Evolutionary conservation across 2,329 filamentous ascomycete genomes (phyloP).

Genomic region (Dryadomyces quercivorus): DNA sequence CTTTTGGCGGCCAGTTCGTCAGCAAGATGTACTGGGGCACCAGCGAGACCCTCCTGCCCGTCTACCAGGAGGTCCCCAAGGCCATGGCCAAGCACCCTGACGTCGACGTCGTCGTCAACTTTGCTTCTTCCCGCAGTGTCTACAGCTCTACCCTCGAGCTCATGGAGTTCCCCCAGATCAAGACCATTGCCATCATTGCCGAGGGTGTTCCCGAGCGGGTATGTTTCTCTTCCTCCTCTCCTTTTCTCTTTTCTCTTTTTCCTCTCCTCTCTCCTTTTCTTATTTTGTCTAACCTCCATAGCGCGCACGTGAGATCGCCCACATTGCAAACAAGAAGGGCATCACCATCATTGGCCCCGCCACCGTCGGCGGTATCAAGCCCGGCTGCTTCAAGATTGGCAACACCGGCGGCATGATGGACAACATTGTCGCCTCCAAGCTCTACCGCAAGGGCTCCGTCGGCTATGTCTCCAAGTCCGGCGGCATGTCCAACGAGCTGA

Average conservation of each 20-base stretch:
- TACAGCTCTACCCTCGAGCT: conserved; percentile 98
- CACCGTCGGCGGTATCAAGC: conserved; percentile 98
- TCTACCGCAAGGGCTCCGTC: conserved; percentile 97
- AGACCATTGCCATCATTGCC: conserved; percentile 97
- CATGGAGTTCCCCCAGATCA: conserved; percentile 94
- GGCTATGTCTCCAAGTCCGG: conserved; percentile 99
- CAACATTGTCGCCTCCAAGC: conserved; percentile 99
- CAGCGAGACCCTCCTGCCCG: conserved; percentile 94
- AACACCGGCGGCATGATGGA: conserved; percentile 99
- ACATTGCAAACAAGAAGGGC: conserved; percentile 95
- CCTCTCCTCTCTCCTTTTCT: neutral
- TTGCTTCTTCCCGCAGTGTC: conserved; percentile 95
- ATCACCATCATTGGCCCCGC: conserved; percentile 98
- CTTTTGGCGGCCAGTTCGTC: conserved; percentile 98
- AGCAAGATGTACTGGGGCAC: conserved; percentile 99
- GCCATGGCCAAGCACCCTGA: conserved; percentile 94
- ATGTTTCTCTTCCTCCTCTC: conserved; percentile 26
- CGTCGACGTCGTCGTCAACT: conserved; percentile 98
- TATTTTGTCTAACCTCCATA: conserved; percentile 14
- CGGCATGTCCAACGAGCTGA: conserved; percentile 99
- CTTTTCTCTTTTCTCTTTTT: neutral
- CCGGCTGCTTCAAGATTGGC: conserved; percentile 98
- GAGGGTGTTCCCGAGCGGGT: conserved; percentile 98
- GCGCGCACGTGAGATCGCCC: conserved; percentile 95
- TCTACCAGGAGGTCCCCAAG: conserved; percentile 91